Evolutionary conservation across 768 basidiomycete species (phyloP).

Genomic region (Naganishia vaughanmartiniae): DNA sequence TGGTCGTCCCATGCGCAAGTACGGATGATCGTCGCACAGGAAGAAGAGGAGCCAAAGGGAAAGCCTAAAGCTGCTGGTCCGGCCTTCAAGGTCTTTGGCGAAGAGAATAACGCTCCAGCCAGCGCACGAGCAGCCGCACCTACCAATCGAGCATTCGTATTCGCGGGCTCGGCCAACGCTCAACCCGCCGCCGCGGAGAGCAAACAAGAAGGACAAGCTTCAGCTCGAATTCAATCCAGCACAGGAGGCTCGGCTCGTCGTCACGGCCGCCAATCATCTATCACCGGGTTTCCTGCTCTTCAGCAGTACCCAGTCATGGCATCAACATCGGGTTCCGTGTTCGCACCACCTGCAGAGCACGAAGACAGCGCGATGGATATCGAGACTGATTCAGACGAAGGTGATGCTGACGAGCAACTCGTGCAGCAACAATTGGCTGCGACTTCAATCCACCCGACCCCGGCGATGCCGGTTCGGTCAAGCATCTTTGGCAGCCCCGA

Average conservation of each 20-base stretch:
- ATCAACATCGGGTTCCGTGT: slow-evolving; percentile 25
- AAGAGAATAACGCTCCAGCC: neutral
- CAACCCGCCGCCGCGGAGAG: neutral
- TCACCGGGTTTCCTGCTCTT: slow-evolving; percentile 18
- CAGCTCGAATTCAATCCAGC: neutral
- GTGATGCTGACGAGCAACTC: slow-evolving; percentile 30
- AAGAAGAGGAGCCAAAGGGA: slow-evolving; percentile 9
- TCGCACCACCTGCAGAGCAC: slow-evolving; percentile 28
- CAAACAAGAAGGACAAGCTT: slow-evolving; percentile 6
- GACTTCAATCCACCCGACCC: neutral
- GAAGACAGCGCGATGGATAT: slow-evolving; percentile 38
- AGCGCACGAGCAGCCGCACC: slow-evolving; percentile 2
- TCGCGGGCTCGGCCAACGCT: neutral
- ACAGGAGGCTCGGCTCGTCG: slow-evolving; percentile 10
- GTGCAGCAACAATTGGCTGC: slow-evolving; percentile 14
- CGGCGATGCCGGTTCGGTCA: neutral
- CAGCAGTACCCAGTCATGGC: slow-evolving; percentile 21
- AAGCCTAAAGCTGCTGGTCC: neutral
- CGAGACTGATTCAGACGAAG: slow-evolving; percentile 40
- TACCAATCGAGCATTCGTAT: neutral
- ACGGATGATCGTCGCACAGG: slow-evolving; percentile 41
- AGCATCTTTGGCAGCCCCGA: slow-evolving; percentile 24
- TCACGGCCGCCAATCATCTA: slow-evolving; percentile 28
- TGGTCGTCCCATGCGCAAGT: slow-evolving; percentile 49
- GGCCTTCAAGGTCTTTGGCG: slow-evolving; percentile 10